phyloP scores from a whole-genome alignment of 2,329 filamentous ascomycete genomes.

The Huntiella bhutanensis region DNA sequence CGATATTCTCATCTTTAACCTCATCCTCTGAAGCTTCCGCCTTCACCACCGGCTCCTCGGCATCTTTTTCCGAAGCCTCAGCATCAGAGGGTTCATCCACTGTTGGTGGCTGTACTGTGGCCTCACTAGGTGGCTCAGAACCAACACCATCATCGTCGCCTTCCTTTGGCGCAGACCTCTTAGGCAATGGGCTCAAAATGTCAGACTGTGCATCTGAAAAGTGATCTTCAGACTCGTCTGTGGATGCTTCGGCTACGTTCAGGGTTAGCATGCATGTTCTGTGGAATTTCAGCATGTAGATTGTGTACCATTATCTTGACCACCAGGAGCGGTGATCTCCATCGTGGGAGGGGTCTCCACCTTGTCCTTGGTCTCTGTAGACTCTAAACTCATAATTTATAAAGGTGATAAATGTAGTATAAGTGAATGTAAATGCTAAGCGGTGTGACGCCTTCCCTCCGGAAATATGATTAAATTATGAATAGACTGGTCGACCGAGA shows the following conservation, averaged over 20 bases:
- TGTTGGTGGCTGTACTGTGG: neutral
- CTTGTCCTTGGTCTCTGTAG: neutral
- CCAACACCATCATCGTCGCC: neutral
- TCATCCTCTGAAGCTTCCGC: too few species aligned
- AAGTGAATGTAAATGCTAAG: too few species aligned
- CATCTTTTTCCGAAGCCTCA: too few species aligned
- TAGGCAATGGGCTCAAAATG: slow-evolving; percentile 22
- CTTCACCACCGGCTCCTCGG: too few species aligned
- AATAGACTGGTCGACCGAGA: too few species aligned
- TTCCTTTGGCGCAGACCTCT: slow-evolving; percentile 32
- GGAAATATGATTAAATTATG: too few species aligned
- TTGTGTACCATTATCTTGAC: slow-evolving; percentile 35
- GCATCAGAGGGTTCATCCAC: too few species aligned
- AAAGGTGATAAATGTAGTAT: too few species aligned
- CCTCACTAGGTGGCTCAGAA: too few species aligned
- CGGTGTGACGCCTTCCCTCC: too few species aligned
- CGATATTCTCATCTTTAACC: too few species aligned
- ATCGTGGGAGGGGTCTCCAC: slow-evolving; percentile 3
- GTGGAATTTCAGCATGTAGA: neutral
- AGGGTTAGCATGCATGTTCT: neutral
- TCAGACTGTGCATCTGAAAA: slow-evolving; percentile 47
- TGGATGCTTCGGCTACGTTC: slow-evolving; percentile 7
- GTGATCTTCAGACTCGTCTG: slow-evolving; percentile 44
- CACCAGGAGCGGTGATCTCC: slow-evolving; percentile 32
- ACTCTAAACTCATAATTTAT: too few species aligned